A percentile compares a stretch with the other conserved stretches of the same genome.
phyloP scores from a whole-genome alignment of 768 basidiomycete genomes.

The Leccinum imitatum region DNA sequence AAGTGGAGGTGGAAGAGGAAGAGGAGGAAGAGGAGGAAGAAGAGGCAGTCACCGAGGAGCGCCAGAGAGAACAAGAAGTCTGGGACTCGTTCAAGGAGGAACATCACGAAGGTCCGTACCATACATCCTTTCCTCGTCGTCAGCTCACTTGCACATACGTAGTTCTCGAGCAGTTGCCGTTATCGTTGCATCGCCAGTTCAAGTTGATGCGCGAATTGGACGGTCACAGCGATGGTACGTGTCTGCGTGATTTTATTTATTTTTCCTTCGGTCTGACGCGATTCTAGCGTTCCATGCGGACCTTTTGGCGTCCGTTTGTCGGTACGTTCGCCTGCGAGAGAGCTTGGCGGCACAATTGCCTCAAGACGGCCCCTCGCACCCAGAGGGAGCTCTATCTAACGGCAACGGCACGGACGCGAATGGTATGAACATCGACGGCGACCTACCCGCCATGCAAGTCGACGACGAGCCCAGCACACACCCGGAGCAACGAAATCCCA shows the following conservation, averaged over 20 bases:
- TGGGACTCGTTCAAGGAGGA: constrained; percentile 80
- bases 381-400: not conserved
- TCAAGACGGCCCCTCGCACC: not conserved
- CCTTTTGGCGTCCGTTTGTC: constrained; percentile 44
- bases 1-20: not conserved
- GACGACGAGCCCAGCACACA: not conserved
- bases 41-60: constrained; percentile 22
- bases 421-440: not conserved
- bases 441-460: constrained; percentile 17
- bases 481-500: constrained; percentile 19
- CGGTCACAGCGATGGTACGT: constrained; percentile 56
- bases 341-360: constrained; percentile 19
- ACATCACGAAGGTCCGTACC: constrained; percentile 65
- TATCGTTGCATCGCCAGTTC: constrained; percentile 70
- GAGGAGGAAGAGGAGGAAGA: constrained; percentile 1
- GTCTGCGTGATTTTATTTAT: not conserved
- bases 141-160: not conserved
- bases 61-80: constrained; percentile 58
- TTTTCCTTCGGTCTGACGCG: constrained; percentile 2
- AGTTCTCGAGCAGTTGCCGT: constrained; percentile 80
- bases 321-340: constrained; percentile 45
- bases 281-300: constrained; percentile 39
- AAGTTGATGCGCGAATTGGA: constrained; percentile 73
- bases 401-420: constrained; percentile 2
- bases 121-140: not conserved